Evolutionary conservation across 1,139 yeast species (phyloP).

Genomic region (Magnusiomyces tetraspermus): DNA sequence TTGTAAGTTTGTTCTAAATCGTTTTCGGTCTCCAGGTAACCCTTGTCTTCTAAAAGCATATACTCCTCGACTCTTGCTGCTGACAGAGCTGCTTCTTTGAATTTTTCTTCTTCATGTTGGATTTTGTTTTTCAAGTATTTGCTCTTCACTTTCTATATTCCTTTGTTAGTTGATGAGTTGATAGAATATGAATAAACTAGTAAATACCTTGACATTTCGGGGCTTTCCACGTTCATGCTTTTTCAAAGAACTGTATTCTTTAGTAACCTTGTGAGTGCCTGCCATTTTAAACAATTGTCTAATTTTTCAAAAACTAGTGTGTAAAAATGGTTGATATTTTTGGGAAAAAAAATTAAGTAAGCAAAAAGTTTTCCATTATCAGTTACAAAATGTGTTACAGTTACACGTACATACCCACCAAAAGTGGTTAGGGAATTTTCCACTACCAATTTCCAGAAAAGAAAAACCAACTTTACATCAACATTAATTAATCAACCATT

Average conservation of each 20-base stretch:
- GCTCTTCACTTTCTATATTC: constrained; percentile 36
- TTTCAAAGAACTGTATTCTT: neutral
- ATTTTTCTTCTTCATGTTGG: constrained; percentile 59
- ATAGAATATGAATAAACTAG: neutral
- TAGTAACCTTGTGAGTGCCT: neutral
- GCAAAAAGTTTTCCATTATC: neutral
- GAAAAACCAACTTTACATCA: neutral
- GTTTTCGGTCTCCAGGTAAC: constrained; percentile 83
- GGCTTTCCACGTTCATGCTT: constrained; percentile 5
- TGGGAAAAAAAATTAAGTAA: neutral
- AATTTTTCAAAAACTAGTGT: no score
- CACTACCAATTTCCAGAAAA: neutral
- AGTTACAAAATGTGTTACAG: neutral
- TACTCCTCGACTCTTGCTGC: constrained; percentile 84
- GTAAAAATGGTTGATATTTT: neutral
- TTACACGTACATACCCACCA: neutral
- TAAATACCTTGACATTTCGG: constrained; percentile 1
- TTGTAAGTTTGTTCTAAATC: constrained; percentile 84
- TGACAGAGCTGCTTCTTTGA: constrained; percentile 57
- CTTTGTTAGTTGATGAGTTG: neutral
- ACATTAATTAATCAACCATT: neutral
- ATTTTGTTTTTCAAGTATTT: constrained; percentile 55
- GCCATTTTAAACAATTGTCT: neutral
- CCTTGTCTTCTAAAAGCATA: constrained; percentile 72
- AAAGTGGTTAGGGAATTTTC: neutral